These are phyloP conservation scores for Drechslerella stenobrocha DNA, from an alignment of 2,329 filamentous ascomycete species.

Conservation along the genomic window DNA sequence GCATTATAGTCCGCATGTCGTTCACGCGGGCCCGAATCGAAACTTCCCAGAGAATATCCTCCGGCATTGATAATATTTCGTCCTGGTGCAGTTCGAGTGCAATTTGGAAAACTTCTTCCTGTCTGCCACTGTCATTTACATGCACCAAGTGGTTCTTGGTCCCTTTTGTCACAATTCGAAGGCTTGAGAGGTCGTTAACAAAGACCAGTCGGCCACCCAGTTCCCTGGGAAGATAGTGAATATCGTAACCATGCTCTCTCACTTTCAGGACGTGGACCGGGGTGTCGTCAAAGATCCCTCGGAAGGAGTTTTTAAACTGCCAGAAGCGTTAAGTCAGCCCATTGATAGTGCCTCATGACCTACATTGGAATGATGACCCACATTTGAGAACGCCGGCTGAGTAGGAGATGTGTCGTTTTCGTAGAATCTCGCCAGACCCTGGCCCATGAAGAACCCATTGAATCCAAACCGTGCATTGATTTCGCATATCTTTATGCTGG, in stretches of 20 bases:
- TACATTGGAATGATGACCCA: slow-evolving; percentile 10
- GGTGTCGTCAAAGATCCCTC: slow-evolving; percentile 54
- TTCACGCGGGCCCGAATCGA: slow-evolving; percentile 56
- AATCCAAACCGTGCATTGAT: slow-evolving; percentile 58
- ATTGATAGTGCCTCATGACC: slow-evolving; percentile 32
- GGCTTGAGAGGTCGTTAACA: slow-evolving; percentile 50
- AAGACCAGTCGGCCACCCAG: slow-evolving; percentile 29
- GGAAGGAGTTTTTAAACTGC: slow-evolving; percentile 54
- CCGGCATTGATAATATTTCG: slow-evolving; percentile 54
- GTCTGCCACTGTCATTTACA: slow-evolving; percentile 53
- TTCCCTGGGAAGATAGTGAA: slow-evolving; percentile 55
- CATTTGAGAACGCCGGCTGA: slow-evolving; percentile 25
- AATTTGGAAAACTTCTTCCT: slow-evolving; percentile 54
- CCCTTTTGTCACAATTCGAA: slow-evolving; percentile 16
- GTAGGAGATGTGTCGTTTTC: slow-evolving; percentile 1
- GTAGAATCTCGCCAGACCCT: slow-evolving; percentile 7
- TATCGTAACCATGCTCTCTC: slow-evolving; percentile 56
- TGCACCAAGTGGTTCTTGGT: slow-evolving; percentile 16
- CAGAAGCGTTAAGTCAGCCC: slow-evolving; percentile 53
- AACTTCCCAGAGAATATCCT: slow-evolving; percentile 55
- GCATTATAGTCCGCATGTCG: slow-evolving; percentile 56
- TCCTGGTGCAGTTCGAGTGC: slow-evolving; percentile 57
- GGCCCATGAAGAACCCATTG: slow-evolving; percentile 54
- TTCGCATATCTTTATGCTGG: slow-evolving; percentile 55
- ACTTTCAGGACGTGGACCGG: slow-evolving; percentile 57